These are phyloP conservation scores for Candida wancherniae DNA, from an alignment of 805 yeast species.

Conservation along the genomic window DNA sequence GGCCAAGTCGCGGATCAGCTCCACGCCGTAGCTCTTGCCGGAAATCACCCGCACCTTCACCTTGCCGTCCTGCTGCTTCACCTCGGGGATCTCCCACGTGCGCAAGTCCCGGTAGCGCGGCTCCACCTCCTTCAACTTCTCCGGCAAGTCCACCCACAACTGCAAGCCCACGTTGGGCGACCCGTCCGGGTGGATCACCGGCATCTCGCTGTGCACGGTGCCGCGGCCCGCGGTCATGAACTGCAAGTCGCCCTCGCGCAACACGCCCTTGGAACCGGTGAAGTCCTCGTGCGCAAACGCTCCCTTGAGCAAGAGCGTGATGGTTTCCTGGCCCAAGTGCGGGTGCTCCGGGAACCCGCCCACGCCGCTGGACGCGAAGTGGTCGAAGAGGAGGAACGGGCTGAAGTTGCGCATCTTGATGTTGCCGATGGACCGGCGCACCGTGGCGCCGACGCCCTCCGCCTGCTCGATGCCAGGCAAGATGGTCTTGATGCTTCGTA, in stretches of 20 bases:
- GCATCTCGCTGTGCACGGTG: constrained; percentile 83
- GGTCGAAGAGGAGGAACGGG: constrained; percentile 80
- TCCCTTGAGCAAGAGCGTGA: constrained; percentile 62
- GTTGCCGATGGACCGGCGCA: constrained; percentile 76
- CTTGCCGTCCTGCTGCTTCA: constrained; percentile 55
- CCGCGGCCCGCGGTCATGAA: constrained; percentile 94
- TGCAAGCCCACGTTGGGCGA: constrained; percentile 54
- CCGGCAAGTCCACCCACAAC: constrained; percentile 50
- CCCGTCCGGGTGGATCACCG: constrained; percentile 45
- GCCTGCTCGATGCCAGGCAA: constrained; percentile 59
- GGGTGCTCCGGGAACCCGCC: constrained; percentile 84
- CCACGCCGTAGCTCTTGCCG: constrained; percentile 73
- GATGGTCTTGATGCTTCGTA: constrained; percentile 30
- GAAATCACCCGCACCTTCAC: constrained; percentile 67
- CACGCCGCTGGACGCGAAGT: constrained; percentile 58
- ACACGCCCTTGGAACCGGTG: constrained; percentile 75
- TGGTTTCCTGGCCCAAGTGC: constrained; percentile 80
- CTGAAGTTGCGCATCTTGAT: constrained; percentile 64
- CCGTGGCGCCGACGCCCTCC: constrained; percentile 88
- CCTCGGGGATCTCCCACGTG: constrained; percentile 66
- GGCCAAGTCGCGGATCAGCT: constrained; percentile 68
- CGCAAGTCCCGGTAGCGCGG: constrained; percentile 70
- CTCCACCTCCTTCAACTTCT: constrained; percentile 42
- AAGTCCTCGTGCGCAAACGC: constrained; percentile 79
- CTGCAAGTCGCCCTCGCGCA: constrained; percentile 80